phyloP scores from a whole-genome alignment of 177 flowering plant genomes.

The Tripterygium wilfordii region DNA sequence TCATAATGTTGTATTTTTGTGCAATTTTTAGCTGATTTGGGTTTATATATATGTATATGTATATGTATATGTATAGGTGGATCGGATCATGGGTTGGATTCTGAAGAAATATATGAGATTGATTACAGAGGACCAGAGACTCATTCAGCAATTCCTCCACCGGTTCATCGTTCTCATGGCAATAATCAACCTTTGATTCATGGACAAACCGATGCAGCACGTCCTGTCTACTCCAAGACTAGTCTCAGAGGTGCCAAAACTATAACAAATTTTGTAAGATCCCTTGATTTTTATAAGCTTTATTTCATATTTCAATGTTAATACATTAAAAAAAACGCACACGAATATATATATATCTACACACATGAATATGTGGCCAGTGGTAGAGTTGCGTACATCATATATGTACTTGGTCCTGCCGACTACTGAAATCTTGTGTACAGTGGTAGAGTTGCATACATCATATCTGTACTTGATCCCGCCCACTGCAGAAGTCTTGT shows the following conservation, averaged over 20 bases:
- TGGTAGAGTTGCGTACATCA: no score
- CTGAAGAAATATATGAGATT: conserved; percentile 61
- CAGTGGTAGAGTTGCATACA: no score
- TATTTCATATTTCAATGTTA: no score
- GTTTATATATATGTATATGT: no score
- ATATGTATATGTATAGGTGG: conserved; percentile 19
- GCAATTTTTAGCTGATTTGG: neutral
- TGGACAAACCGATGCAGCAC: conserved; percentile 5
- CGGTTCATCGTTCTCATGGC: conserved; percentile 24
- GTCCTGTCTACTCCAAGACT: conserved; percentile 8
- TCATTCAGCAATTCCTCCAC: conserved; percentile 56
- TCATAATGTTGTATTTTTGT: neutral
- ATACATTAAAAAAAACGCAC: no score
- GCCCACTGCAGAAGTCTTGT: no score
- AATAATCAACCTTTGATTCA: conserved; percentile 24
- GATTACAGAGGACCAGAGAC: conserved; percentile 94
- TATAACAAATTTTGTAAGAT: conserved; percentile 6
- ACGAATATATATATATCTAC: no score
- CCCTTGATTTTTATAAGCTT: neutral
- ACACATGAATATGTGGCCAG: no score
- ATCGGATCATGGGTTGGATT: conserved; percentile 11
- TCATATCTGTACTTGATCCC: no score
- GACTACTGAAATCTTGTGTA: no score
- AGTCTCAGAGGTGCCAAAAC: neutral
- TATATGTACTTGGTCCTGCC: no score